Conservation (phyloP, 148 eudicot species). For the Arctostaphylos glauca region DNA sequence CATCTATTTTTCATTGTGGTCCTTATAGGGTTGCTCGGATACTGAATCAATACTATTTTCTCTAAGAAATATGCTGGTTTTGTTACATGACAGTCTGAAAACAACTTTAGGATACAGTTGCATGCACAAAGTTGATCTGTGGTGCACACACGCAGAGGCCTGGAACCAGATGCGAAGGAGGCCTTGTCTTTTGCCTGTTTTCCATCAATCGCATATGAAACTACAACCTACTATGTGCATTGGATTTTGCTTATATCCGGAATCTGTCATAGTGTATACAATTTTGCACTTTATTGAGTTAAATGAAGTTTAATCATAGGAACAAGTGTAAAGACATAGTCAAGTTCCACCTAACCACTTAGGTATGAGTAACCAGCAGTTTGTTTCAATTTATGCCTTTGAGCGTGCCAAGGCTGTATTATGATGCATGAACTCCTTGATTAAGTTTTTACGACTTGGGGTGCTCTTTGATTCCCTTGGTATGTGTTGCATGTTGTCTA, state of each 20-base stretch:
- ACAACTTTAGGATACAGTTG: neutral
- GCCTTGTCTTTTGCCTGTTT: neutral
- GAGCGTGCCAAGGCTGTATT: neutral
- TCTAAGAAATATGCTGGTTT: neutral
- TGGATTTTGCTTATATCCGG: neutral
- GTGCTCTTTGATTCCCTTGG: neutral
- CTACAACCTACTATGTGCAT: neutral
- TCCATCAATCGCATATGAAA: neutral
- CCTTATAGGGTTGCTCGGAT: neutral
- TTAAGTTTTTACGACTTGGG: neutral
- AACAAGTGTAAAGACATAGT: neutral
- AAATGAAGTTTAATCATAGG: neutral
- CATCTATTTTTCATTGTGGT: neutral
- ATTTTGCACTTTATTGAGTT: neutral
- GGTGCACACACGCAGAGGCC: neutral
- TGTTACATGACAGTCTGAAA: slow-evolving; percentile 2
- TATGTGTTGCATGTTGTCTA: neutral
- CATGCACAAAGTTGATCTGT: neutral
- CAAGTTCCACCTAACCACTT: neutral
- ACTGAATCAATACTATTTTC: neutral
- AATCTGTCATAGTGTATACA: neutral
- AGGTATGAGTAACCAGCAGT: neutral
- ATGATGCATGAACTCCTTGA: neutral
- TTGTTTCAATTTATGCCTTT: neutral
- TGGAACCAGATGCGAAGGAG: neutral